Conservation (phyloP, 768 basidiomycete species). For the Psilocybe azurescens region DNA sequence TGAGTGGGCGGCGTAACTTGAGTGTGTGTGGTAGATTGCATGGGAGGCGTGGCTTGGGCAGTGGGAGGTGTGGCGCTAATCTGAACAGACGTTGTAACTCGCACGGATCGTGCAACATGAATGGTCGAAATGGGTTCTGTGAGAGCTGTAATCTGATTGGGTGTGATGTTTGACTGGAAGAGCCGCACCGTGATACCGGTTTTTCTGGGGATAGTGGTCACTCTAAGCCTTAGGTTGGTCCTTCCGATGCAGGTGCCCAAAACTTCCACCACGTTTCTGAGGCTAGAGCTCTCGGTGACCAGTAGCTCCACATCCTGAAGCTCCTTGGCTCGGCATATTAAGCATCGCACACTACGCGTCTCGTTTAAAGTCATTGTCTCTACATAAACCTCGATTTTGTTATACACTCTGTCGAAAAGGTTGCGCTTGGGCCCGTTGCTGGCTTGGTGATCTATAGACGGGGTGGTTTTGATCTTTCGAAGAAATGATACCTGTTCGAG, state of each 20-base stretch:
- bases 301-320: neutral
- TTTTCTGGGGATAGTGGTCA: neutral
- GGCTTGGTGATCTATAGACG: neutral
- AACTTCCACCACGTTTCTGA: neutral
- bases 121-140: neutral
- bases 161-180: neutral
- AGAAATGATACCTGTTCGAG: neutral
- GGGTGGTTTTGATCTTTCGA: neutral
- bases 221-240: neutral
- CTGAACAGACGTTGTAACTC: too few species aligned
- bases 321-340: conserved; percentile 1
- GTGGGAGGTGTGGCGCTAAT: too few species aligned
- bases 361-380: neutral
- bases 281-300: neutral
- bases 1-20: neutral
- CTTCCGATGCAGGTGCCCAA: conserved; percentile 4
- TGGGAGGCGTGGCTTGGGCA: too few species aligned
- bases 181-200: neutral
- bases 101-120: neutral
- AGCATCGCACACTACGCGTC: neutral
- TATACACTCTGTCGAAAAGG: neutral
- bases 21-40: neutral
- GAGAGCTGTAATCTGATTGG: neutral
- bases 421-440: neutral
- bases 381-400: conserved; percentile 1